Evolutionary conservation across 306 rosid species (phyloP), one percentile per base, ranked within the genome.

Genomic region (Quercus gilva): DNA sequence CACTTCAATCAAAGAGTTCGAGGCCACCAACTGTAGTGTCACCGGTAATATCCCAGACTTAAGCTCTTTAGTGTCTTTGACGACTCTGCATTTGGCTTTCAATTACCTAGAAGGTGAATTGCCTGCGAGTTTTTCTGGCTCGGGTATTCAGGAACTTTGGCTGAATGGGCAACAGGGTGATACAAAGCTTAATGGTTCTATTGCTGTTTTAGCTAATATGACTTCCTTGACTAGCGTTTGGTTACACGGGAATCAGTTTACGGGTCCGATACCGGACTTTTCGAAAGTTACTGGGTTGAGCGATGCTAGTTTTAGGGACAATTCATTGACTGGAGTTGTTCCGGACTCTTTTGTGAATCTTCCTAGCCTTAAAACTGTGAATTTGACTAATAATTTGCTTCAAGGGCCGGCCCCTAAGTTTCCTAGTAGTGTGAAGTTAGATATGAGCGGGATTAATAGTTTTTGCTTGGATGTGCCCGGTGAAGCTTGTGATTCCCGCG

Each of bases 261-360:
- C 91, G 0, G 98, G 99, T 71, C 97, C 98, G 49, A 74, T 95
- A 43, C 98, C 99, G 2, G 94, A 95, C 69, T 26, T 91, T 8
- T 83, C 93, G 1, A 75, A 71, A 6, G 88, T 75, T 28, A 49
- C 17, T 15, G 64, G 67, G 11, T 75, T 95, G 12, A 18, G 0
- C 45, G 74, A 61, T 20, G 56, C 91, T 28, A 89, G 84, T 74
- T 57, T 93, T 74, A 87, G 96, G 84, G 94, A 91, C 64, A 93
- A 93, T 60, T 85, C 85, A 23, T 65, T 94, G 33, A 91, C 96
- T 2, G 99, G 98, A 29, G 81, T 91, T 81, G 90, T 95, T 84
- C 97, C 99, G 1, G 53, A 84, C 0, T 90, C 99, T 13, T 55
- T 95, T 45, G 4, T 18, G 60, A 59, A 37, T 70, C 87, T 90